Conservation (phyloP, 1,284 basidiomycete genomes). For the Ceratobasidium sp. region DNA sequence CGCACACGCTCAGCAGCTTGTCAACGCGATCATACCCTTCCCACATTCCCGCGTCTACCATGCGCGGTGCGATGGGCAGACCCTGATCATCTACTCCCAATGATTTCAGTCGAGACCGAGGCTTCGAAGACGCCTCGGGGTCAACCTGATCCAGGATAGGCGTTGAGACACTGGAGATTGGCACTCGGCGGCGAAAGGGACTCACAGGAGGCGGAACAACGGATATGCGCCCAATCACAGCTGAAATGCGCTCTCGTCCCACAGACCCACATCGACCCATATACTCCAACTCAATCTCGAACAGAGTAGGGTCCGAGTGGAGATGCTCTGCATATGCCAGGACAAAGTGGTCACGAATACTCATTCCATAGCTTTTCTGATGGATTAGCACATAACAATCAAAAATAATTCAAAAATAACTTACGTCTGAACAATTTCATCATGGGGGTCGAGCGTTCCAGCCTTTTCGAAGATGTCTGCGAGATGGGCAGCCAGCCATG, state of each 20-base stretch:
- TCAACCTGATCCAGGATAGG: constrained; percentile 4
- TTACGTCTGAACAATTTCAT: constrained; percentile 30
- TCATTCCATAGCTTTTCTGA: constrained; percentile 26
- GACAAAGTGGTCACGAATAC: constrained; percentile 39
- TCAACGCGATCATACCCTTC: constrained; percentile 37
- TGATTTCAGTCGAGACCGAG: constrained; percentile 23
- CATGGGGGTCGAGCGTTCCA: constrained; percentile 34
- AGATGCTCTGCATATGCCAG: constrained; percentile 41
- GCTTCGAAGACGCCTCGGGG: constrained; percentile 5
- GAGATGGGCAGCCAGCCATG: constrained; percentile 41
- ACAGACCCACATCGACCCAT: constrained; percentile 39
- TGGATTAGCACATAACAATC: background rate
- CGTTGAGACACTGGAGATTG: background rate
- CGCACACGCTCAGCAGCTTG: constrained; percentile 40
- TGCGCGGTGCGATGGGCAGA: constrained; percentile 25
- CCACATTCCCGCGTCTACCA: constrained; percentile 35
- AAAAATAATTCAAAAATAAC: constrained; percentile 4
- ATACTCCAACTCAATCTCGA: constrained; percentile 41
- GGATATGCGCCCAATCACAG: constrained; percentile 23
- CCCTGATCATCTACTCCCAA: constrained; percentile 33
- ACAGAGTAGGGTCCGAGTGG: constrained; percentile 41
- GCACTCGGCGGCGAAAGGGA: background rate
- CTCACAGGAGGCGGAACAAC: constrained; percentile 23
- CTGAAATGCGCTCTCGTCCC: constrained; percentile 39
- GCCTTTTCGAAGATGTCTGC: constrained; percentile 41